A percentile compares a stretch with the other conserved stretches of the same genome.
Conservation (phyloP, 805 yeast genomes). For the Maudiozyma barnettii region DNA sequence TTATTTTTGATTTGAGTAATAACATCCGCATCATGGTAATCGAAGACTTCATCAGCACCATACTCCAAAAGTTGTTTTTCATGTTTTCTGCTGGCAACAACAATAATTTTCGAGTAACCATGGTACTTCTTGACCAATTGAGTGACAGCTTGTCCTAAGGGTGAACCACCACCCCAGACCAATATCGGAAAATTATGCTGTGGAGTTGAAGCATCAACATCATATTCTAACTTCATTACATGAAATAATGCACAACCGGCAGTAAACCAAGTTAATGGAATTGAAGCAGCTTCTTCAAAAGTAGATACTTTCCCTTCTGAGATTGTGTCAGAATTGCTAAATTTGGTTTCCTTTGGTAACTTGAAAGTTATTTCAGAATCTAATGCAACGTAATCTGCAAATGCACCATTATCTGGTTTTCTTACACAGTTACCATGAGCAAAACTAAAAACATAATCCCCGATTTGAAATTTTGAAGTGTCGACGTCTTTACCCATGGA, state of each 20-base stretch:
- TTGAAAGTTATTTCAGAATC: constrained; percentile 16
- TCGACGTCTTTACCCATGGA: constrained; percentile 37
- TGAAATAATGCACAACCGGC: constrained; percentile 34
- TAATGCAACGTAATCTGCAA: constrained; percentile 41
- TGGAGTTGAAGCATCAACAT: constrained; percentile 12
- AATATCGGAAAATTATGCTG: constrained; percentile 35
- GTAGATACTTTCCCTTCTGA: constrained; percentile 35
- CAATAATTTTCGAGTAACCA: constrained; percentile 37
- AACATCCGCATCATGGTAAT: constrained; percentile 40
- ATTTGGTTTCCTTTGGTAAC: constrained; percentile 7
- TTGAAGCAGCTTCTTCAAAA: constrained; percentile 59
- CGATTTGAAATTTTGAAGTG: constrained; percentile 30
- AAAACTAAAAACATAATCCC: constrained; percentile 47
- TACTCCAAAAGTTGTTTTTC: constrained; percentile 31
- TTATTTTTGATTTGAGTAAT: constrained; percentile 33
- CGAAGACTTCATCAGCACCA: constrained; percentile 30
- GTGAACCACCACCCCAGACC: constrained; percentile 60
- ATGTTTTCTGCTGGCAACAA: constrained; percentile 43
- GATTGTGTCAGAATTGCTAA: constrained; percentile 16
- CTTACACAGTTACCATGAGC: constrained; percentile 45
- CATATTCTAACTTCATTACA: constrained; percentile 26
- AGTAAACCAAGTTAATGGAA: constrained; percentile 47
- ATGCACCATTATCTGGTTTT: constrained; percentile 43
- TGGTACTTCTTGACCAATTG: constrained; percentile 33
- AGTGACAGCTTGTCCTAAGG: constrained; percentile 48